Evolutionary conservation across 345 rosid genomes (phyloP).

Genomic region (Carallia brachiata): DNA sequence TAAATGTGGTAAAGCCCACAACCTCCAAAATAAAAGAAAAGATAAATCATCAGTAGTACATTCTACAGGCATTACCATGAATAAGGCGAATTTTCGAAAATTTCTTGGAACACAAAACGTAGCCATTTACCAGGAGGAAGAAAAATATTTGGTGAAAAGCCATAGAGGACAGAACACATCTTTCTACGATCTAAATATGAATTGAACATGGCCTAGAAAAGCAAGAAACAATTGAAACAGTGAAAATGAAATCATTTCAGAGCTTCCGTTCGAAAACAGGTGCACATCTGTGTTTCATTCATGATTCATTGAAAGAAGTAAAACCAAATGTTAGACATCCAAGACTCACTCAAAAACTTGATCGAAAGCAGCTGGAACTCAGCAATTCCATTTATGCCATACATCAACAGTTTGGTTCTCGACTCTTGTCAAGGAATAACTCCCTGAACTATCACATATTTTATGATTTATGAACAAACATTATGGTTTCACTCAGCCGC

Average conservation of each 20-base stretch:
- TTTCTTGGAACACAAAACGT: too few relatives aligned
- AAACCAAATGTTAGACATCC: constrained; percentile 14
- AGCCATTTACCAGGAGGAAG: too few relatives aligned
- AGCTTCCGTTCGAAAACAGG: constrained; percentile 13
- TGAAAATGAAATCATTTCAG: constrained; percentile 9
- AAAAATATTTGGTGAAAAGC: too few relatives aligned
- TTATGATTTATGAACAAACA: not conserved
- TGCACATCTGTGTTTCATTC: constrained; percentile 1
- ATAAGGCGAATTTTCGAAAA: too few relatives aligned
- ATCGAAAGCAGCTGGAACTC: constrained; percentile 12
- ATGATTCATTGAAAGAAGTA: constrained; percentile 17
- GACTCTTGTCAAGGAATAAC: constrained; percentile 9
- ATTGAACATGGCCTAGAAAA: not conserved
- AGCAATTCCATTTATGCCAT: constrained; percentile 5
- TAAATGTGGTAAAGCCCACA: too few relatives aligned
- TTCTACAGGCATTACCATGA: too few relatives aligned
- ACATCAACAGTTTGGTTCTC: constrained; percentile 16
- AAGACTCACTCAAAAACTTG: constrained; percentile 7
- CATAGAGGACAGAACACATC: not conserved
- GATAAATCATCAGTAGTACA: too few relatives aligned
- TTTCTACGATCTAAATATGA: not conserved
- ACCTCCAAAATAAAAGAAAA: too few relatives aligned
- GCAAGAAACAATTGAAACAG: not conserved
- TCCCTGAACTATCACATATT: constrained; percentile 2
- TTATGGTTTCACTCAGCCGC: constrained; percentile 24